Percentiles rank a stretch among this genome's conserved stretches.
Conservation (phyloP, 441 rosid genomes). For the Gossypium schwendimanii region DNA sequence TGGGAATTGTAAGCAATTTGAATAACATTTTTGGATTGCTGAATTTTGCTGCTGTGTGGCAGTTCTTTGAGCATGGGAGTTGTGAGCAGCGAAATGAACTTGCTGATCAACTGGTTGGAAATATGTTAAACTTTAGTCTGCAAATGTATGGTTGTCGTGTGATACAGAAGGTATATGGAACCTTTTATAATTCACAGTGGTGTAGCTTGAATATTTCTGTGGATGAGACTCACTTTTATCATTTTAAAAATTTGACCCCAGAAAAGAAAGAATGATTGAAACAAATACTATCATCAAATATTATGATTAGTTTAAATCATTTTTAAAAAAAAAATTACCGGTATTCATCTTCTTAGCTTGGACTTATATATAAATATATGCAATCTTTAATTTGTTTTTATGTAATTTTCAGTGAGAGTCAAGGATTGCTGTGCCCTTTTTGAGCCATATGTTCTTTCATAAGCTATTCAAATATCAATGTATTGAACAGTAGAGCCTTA, state of each 20-base stretch:
- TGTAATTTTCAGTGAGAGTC: background rate
- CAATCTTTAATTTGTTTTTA: background rate
- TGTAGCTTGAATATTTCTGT: background rate
- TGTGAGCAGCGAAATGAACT: slow-evolving; percentile 59
- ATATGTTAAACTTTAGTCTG: slow-evolving; percentile 60
- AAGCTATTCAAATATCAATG: background rate
- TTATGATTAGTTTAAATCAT: background rate
- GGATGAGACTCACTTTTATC: background rate
- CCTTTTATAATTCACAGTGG: background rate
- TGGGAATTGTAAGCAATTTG: background rate
- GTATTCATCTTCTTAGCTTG: background rate
- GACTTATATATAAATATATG: background rate
- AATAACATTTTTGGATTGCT: slow-evolving; percentile 13
- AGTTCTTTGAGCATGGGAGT: slow-evolving; percentile 69
- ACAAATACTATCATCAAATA: background rate
- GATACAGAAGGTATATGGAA: slow-evolving; percentile 54
- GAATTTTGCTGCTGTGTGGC: slow-evolving; percentile 20
- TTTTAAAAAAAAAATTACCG: background rate
- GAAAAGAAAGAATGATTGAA: background rate
- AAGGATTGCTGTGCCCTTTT: background rate
- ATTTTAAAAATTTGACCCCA: background rate
- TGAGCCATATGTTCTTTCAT: background rate
- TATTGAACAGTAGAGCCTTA: background rate
- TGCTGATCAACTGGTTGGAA: slow-evolving; percentile 54
- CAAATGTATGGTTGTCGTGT: slow-evolving; percentile 85